Conservation (phyloP, 2,329 filamentous ascomycete species). For the Neonectria ditissima region DNA sequence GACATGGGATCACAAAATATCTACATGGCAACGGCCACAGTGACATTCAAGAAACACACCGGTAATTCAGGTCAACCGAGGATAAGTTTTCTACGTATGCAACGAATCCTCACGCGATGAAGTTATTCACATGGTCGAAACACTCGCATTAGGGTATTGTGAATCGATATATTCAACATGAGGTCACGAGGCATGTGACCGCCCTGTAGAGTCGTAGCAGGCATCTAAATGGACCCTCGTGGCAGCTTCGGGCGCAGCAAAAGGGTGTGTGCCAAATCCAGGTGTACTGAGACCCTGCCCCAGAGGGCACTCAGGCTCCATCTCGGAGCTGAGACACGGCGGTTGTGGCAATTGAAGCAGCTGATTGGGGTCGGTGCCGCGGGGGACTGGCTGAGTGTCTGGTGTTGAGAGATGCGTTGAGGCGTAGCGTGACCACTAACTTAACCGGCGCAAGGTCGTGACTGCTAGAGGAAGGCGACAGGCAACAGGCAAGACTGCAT, state of each 20-base stretch:
- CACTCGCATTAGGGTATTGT: background rate
- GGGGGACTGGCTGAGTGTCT: constrained; percentile 26
- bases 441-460: constrained; percentile 32
- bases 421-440: constrained; percentile 35
- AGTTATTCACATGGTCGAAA: constrained; percentile 39
- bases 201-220: constrained; percentile 1
- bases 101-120: constrained; percentile 36
- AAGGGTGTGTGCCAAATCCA: constrained; percentile 32
- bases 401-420: constrained; percentile 34
- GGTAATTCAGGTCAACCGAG: constrained; percentile 4
- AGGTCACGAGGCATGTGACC: constrained; percentile 29
- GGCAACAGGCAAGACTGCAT: constrained; percentile 19
- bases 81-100: constrained; percentile 6
- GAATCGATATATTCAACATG: constrained; percentile 1
- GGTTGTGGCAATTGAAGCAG: constrained; percentile 40
- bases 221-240: constrained; percentile 14
- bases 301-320: constrained; percentile 1
- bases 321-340: background rate
- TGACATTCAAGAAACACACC: constrained; percentile 20
- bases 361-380: constrained; percentile 42
- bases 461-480: constrained; percentile 1
- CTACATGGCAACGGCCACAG: background rate
- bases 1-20: constrained; percentile 14
- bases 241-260: constrained; percentile 7
- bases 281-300: constrained; percentile 36